These are phyloP conservation scores for Elaeis oleifera DNA, from an alignment of 202 grass and related monocot genomes.

Conservation along the genomic window DNA sequence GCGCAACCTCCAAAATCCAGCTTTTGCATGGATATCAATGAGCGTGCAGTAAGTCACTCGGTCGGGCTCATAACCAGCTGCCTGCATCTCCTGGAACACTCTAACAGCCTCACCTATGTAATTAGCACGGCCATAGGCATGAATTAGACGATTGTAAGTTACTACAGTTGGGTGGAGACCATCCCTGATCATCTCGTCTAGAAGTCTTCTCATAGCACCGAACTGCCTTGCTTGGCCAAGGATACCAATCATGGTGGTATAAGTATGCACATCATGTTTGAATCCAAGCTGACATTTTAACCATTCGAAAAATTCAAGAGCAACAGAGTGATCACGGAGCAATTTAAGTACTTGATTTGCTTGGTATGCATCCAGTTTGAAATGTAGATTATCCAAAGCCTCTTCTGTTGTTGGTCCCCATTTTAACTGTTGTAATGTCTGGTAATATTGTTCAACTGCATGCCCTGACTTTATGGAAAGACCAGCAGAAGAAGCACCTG, in stretches of 20 bases:
- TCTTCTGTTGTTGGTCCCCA: constrained; percentile 70
- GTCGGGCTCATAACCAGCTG: constrained; percentile 57
- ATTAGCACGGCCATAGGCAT: constrained; percentile 87
- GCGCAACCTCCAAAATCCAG: constrained; percentile 73
- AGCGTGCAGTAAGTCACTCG: constrained; percentile 84
- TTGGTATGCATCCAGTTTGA: constrained; percentile 72
- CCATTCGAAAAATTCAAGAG: constrained; percentile 86
- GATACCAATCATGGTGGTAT: constrained; percentile 97
- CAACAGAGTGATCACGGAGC: constrained; percentile 59
- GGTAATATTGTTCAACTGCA: constrained; percentile 71
- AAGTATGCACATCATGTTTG: constrained; percentile 90
- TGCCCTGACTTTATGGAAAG: constrained; percentile 50
- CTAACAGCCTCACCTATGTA: constrained; percentile 70
- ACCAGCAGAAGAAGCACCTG: constrained; percentile 38
- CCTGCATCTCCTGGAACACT: constrained; percentile 85
- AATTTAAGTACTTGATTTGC: constrained; percentile 96
- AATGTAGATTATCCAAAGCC: constrained; percentile 62
- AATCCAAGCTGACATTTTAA: constrained; percentile 80
- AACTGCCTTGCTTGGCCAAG: constrained; percentile 87
- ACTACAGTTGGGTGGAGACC: constrained; percentile 79
- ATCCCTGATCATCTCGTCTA: constrained; percentile 68
- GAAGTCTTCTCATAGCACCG: constrained; percentile 65
- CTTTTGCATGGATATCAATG: constrained; percentile 96
- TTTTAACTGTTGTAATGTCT: constrained; percentile 76
- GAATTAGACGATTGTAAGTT: constrained; percentile 96